Evolutionary conservation across 768 basidiomycete species (phyloP), one percentile per base, ranked within the genome.

Genomic region (Strobilomyces dryophilus): DNA sequence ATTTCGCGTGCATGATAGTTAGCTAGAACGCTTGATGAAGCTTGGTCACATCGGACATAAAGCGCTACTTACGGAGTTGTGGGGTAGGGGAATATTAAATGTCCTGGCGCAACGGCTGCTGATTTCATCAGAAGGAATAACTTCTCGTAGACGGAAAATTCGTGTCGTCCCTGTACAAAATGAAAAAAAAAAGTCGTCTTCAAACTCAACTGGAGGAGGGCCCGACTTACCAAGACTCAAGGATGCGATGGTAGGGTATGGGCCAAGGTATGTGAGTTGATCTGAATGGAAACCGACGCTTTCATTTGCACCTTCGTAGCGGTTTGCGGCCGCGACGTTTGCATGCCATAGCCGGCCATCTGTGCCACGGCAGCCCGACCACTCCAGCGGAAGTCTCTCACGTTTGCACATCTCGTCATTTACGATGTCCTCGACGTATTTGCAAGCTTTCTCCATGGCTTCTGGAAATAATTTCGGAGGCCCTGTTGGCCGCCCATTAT

Each of bases 261-360:
- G 90, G 10, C 90, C 91, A 8, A 92, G 74, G 70, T 87, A 85
- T 0, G 89, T 89, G 50, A 89, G 67, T 49, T 87, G 86, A 66
- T 92, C 90, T 5, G 89, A 84, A 65, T 92, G 91, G 62, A 80
- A 84, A 0, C 91, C 90, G 4, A 92, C 90, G 46, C 83, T 82
- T 66, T 91, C 89, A 63, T 85, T 84, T 35, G 79, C 77, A n/a
- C 89, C 89, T 64, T 85, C 80, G 55, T 92, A 92, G 58, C 89
- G 86, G 60, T 92, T 92, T 3, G 89, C 82, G 1, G 89, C 90
- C 4, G 90, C 90, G 21, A 92, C 89, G 58, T 92, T 92, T 1
- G 90, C 91, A 49, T 80, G 75, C 90, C 91, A 92, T 8, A 68
- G 57, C 35, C 65, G 66, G 15, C 51, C 62, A 15, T 59, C 57